Evolutionary conservation across 768 basidiomycete species (phyloP).

Genomic region (Tylopilus plumbeoviolaceoides): DNA sequence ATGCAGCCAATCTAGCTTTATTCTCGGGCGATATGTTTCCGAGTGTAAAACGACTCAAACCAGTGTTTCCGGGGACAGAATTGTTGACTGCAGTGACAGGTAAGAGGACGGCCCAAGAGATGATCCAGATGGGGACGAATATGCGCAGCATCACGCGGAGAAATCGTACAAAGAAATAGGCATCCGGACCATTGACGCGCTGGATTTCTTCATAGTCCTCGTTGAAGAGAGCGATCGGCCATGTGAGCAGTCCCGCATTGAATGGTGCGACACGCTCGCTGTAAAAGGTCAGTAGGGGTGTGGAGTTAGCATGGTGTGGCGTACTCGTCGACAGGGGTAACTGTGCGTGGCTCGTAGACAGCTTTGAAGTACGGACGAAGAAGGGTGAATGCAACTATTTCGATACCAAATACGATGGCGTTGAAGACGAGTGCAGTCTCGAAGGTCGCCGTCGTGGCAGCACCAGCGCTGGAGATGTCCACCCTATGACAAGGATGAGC

Average conservation of each 20-base stretch:
- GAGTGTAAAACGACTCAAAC: conserved; percentile 71
- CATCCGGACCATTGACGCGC: conserved; percentile 76
- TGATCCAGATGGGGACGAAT: conserved; percentile 85
- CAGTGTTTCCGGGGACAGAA: conserved; percentile 38
- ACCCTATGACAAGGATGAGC: conserved; percentile 32
- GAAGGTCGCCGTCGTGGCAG: conserved; percentile 76
- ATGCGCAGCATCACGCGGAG: conserved; percentile 78
- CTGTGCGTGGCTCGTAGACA: conserved; percentile 87
- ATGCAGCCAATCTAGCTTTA: conserved; percentile 67
- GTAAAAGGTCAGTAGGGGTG: neutral
- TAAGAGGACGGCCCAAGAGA: conserved; percentile 84
- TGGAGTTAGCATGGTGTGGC: conserved; percentile 12
- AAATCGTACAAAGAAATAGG: conserved; percentile 92
- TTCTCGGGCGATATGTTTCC: conserved; percentile 63
- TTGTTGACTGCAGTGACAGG: conserved; percentile 66
- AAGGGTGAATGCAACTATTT: conserved; percentile 77
- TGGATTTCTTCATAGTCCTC: conserved; percentile 62
- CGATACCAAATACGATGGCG: conserved; percentile 60
- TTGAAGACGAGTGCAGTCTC: conserved; percentile 85
- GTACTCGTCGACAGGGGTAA: conserved; percentile 45
- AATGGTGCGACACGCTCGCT: conserved; percentile 62
- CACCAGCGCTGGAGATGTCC: conserved; percentile 37
- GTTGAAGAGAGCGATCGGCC: conserved; percentile 62
- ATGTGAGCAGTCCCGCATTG: conserved; percentile 46
- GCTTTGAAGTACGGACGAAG: conserved; percentile 80